Evolutionary conservation across 2,329 filamentous ascomycete genomes (phyloP), one percentile per base, ranked within the genome.

Genomic region (Aspergillus phoenicis): DNA sequence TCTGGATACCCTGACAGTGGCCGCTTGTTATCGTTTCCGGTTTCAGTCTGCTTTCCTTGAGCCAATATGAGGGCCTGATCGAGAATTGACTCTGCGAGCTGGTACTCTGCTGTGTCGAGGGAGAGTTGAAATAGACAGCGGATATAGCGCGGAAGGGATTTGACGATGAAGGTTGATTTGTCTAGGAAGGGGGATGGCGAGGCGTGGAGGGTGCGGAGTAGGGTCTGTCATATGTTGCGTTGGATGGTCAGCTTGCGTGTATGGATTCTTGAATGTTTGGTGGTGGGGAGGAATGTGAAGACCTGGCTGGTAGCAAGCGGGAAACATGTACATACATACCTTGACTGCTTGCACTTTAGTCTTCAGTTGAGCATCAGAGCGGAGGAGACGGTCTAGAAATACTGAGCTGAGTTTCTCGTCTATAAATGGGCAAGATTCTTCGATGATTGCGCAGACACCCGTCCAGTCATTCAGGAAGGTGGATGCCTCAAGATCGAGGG

Each of bases 401-500:
- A 85, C 80, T 62, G 89, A 87, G 59, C 85, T 85, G 17, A 84
- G 78, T 82, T 57, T 82, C 70, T 65, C 64, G 48, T 73, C 66
- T 43, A 69, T 66, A 2, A 72, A 53, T 2, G 63, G 22, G 5
- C 62, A 59, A n/a, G 70, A 67, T 58, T 67, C 77, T 17, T 82
- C 76, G 22, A 95, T 83, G 7, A 92, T 84, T 15, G 78, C 74
- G 5, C 82, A 78, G 1, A 96, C 77, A 39, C 85, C 82, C 47
- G 90, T 84, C 89, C 89, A 95, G 20, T 84, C 81, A 61, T 87
- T 84, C 4, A 95, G 79, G 33, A 81, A 82, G 41, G 90, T 78
- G 0, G 89, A 86, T 2, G 87, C 89, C 77, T 97, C 93, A 62
- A 96, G 90, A 65, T 95, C 90, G 65, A 93, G 91, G 0, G 89